These are phyloP conservation scores for Blastomyces gilchristii DNA, from an alignment of 2,329 filamentous ascomycete genomes.

Conservation along the genomic window DNA sequence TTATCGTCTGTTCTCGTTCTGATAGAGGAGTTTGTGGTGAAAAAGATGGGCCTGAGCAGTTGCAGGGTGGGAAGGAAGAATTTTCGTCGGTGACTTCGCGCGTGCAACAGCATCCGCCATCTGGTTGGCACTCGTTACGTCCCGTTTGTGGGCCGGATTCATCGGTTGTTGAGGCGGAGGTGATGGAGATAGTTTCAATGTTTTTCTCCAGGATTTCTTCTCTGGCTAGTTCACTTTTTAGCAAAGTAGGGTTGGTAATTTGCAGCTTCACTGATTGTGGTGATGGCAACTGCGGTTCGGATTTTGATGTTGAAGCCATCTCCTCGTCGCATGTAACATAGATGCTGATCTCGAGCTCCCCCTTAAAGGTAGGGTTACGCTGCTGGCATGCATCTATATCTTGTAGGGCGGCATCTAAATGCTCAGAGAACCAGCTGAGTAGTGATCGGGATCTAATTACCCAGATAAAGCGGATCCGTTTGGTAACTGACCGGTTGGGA, in stretches of 20 bases:
- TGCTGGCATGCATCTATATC: constrained; percentile 33
- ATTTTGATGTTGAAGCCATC: constrained; percentile 4
- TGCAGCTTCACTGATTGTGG: not conserved
- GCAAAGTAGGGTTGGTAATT: not conserved
- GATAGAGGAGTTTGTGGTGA: constrained; percentile 14
- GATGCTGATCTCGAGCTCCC: constrained; percentile 43
- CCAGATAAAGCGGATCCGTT: constrained; percentile 48
- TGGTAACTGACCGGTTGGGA: constrained; percentile 25
- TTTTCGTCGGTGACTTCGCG: constrained; percentile 39
- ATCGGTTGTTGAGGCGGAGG: constrained; percentile 14
- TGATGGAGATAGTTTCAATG: constrained; percentile 21
- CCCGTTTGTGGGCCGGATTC: constrained; percentile 5
- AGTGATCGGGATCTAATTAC: constrained; percentile 47
- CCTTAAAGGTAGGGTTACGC: constrained; percentile 23
- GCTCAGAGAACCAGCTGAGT: constrained; percentile 43
- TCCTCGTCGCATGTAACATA: constrained; percentile 47
- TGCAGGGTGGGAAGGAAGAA: constrained; percentile 28
- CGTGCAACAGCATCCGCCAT: constrained; percentile 42
- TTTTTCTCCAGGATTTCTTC: not conserved
- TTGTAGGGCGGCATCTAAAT: constrained; percentile 38
- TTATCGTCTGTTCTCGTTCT: constrained; percentile 8
- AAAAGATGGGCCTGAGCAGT: constrained; percentile 26
- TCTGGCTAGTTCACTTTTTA: not conserved
- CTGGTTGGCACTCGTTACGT: constrained; percentile 19
- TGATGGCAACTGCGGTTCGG: not conserved